Evolutionary conservation across 441 rosid species (phyloP).

Genomic region (Populus hybrid): DNA sequence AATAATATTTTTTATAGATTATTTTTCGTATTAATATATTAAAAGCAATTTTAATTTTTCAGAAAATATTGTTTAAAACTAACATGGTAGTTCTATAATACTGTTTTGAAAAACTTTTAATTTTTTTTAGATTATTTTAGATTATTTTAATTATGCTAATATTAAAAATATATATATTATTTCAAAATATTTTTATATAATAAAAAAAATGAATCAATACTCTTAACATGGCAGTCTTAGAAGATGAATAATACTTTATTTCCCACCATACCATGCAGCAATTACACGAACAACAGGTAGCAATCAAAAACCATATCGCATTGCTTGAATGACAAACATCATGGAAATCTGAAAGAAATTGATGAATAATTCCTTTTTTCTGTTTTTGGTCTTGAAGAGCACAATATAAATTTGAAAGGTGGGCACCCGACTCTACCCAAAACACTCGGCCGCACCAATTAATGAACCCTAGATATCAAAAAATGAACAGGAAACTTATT

Average conservation of each 20-base stretch:
- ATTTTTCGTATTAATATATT: too few relatives aligned
- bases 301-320: neutral
- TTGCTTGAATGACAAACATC: neutral
- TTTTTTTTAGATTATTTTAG: too few relatives aligned
- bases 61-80: too few relatives aligned
- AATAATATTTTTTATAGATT: too few relatives aligned
- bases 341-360: neutral
- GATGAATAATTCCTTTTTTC: conserved; percentile 24
- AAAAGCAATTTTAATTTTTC: too few relatives aligned
- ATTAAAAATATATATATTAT: too few relatives aligned
- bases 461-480: conserved; percentile 45
- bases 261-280: neutral
- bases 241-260: neutral
- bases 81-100: too few relatives aligned
- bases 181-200: too few relatives aligned
- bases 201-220: too few relatives aligned
- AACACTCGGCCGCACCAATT: conserved; percentile 51
- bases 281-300: neutral
- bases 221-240: neutral
- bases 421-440: conserved; percentile 54
- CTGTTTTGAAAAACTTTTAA: too few relatives aligned
- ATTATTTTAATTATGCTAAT: too few relatives aligned
- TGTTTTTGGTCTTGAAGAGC: conserved; percentile 30
- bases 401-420: conserved; percentile 32
- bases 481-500: conserved; percentile 33